Percentiles rank a stretch among this genome's conserved stretches.
Conservation (phyloP, 768 basidiomycete species). For the Phlebiopsis gigantea region DNA sequence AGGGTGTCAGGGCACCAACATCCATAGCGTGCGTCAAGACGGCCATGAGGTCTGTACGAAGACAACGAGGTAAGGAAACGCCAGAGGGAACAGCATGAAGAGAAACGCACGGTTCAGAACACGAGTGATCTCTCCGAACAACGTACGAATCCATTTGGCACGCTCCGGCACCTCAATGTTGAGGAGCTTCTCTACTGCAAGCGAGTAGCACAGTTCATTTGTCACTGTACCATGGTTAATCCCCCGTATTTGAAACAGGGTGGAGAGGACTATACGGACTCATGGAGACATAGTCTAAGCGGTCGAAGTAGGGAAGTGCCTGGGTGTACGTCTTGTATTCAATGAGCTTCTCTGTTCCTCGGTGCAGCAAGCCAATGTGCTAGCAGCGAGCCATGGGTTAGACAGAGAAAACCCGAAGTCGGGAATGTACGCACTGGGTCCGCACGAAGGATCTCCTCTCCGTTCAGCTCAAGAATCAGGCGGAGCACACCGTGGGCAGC, state of each 20-base stretch:
- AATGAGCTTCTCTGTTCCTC: slow-evolving; percentile 97
- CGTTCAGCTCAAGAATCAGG: slow-evolving; percentile 95
- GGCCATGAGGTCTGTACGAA: slow-evolving; percentile 81
- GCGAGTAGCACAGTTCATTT: slow-evolving; percentile 94
- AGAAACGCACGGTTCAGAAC: slow-evolving; percentile 78
- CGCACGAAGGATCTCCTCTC: slow-evolving; percentile 87
- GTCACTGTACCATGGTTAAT: slow-evolving; percentile 62
- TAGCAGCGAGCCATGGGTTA: slow-evolving; percentile 22
- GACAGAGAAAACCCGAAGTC: not conserved
- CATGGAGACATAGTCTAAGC: slow-evolving; percentile 99
- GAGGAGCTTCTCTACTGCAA: slow-evolving; percentile 96
- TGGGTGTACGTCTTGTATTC: slow-evolving; percentile 99
- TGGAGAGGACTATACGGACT: slow-evolving; percentile 50
- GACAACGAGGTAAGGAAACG: not conserved
- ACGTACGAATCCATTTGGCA: slow-evolving; percentile 95
- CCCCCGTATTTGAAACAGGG: slow-evolving; percentile 5
- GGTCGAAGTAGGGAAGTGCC: slow-evolving; percentile 97
- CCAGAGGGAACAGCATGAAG: slow-evolving; percentile 3
- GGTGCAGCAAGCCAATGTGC: slow-evolving; percentile 95
- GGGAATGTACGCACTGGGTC: slow-evolving; percentile 55
- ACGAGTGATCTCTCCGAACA: slow-evolving; percentile 97
- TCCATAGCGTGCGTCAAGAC: slow-evolving; percentile 95
- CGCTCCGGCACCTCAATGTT: slow-evolving; percentile 96
- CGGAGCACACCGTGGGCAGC: slow-evolving; percentile 98
- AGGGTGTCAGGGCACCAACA: slow-evolving; percentile 96